Percentiles rank a stretch among this genome's conserved stretches.
These are phyloP conservation scores for Daldinia decipiens DNA, from an alignment of 495 filamentous ascomycete genomes.

Conservation along the genomic window DNA sequence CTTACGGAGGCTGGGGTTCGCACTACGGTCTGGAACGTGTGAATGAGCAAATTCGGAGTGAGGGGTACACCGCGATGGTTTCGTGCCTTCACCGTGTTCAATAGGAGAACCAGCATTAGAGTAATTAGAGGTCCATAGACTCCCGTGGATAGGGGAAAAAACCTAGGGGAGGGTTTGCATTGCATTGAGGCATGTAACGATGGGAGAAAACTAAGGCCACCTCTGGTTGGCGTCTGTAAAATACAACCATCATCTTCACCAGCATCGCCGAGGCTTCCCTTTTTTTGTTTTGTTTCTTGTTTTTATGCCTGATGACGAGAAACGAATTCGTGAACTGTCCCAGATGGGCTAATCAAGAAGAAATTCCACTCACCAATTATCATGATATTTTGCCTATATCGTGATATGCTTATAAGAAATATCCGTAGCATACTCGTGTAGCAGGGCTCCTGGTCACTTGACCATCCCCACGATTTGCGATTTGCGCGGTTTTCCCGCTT, in stretches of 20 bases:
- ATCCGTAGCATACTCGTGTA: no score
- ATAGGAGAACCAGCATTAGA: slow-evolving; percentile 49
- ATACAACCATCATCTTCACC: slow-evolving; percentile 41
- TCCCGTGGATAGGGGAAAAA: slow-evolving; percentile 33
- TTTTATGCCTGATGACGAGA: not conserved
- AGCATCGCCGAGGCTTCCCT: slow-evolving; percentile 6
- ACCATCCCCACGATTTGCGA: slow-evolving; percentile 22
- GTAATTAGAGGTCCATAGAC: slow-evolving; percentile 48
- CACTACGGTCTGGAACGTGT: slow-evolving; percentile 42
- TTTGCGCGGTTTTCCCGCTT: slow-evolving; percentile 43
- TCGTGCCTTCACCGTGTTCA: slow-evolving; percentile 40
- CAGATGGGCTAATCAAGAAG: slow-evolving; percentile 4
- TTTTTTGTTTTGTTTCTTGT: not conserved
- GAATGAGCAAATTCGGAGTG: slow-evolving; percentile 36
- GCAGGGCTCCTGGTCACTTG: slow-evolving; percentile 16
- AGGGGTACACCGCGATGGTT: slow-evolving; percentile 33
- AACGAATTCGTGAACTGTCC: slow-evolving; percentile 1
- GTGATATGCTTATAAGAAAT: not conserved
- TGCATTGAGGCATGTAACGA: slow-evolving; percentile 43
- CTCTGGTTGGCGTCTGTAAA: slow-evolving; percentile 36
- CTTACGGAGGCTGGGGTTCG: slow-evolving; percentile 45
- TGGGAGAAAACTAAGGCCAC: slow-evolving; percentile 33
- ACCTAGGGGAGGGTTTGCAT: slow-evolving; percentile 36
- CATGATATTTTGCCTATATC: not conserved
- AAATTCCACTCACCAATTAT: slow-evolving; percentile 21